Evolutionary conservation across 495 filamentous ascomycete genomes (phyloP).

Genomic region (Schizothecium vesticola): DNA sequence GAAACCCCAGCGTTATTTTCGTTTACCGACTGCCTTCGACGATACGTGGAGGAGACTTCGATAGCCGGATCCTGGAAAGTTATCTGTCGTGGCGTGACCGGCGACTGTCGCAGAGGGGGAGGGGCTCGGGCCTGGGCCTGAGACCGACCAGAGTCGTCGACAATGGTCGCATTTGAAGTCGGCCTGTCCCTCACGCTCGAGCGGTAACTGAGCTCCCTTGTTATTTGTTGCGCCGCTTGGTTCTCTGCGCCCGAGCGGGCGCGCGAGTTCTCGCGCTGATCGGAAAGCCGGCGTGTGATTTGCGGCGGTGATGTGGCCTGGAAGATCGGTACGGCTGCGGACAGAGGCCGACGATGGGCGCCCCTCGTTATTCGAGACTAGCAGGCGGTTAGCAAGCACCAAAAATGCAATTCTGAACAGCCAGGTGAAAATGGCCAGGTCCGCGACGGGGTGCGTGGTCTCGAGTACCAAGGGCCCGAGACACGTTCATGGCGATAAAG

Average conservation of each 20-base stretch:
- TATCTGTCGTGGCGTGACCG: constrained; percentile 37
- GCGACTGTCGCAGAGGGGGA: constrained; percentile 31
- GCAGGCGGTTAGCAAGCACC: constrained; percentile 10
- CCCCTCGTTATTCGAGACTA: constrained; percentile 39
- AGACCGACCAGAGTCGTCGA: constrained; percentile 20
- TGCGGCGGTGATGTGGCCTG: constrained; percentile 35
- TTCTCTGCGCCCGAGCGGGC: constrained; percentile 27
- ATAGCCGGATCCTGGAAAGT: constrained; percentile 37
- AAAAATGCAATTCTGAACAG: neutral
- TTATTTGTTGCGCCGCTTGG: constrained; percentile 28
- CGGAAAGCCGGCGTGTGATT: constrained; percentile 39
- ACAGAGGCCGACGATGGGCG: constrained; percentile 41
- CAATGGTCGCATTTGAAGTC: constrained; percentile 18
- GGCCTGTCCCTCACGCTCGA: constrained; percentile 21
- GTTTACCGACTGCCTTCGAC: constrained; percentile 35
- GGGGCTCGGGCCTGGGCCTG: constrained; percentile 9
- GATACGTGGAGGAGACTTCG: constrained; percentile 42
- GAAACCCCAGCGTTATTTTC: constrained; percentile 29
- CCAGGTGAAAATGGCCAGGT: neutral
- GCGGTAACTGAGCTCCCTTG: constrained; percentile 24
- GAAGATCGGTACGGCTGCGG: constrained; percentile 34
- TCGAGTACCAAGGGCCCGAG: neutral
- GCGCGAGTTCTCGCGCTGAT: constrained; percentile 39
- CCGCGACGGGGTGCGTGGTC: neutral
- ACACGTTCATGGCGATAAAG: neutral